These are phyloP conservation scores for Mycena metata DNA, from an alignment of 768 basidiomycete genomes.

Conservation along the genomic window DNA sequence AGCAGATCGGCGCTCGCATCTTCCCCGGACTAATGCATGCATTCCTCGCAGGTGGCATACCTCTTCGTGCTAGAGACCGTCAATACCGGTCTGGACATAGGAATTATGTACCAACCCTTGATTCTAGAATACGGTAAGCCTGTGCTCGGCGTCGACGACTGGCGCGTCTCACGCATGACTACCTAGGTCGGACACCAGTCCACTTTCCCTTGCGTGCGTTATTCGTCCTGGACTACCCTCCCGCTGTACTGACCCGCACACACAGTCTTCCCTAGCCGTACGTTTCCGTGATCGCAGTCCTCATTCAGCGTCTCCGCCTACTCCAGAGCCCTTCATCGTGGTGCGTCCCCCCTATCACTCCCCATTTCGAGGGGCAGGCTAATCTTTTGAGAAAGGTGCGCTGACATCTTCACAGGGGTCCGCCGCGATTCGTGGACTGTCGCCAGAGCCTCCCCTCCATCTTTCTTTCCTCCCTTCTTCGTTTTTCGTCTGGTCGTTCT, in stretches of 20 bases:
- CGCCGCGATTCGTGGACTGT: neutral
- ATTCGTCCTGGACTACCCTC: neutral
- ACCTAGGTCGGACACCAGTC: conserved; percentile 8
- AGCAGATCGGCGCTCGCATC: neutral
- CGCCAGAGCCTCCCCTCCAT: too few species aligned
- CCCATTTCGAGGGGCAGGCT: neutral
- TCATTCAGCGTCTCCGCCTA: neutral
- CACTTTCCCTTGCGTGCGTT: conserved; percentile 44
- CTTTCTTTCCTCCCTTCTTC: too few species aligned
- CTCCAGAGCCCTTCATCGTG: conserved; percentile 50
- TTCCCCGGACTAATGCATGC: neutral
- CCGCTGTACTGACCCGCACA: neutral
- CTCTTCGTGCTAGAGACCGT: conserved; percentile 48
- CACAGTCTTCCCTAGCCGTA: neutral
- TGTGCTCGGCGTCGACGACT: neutral
- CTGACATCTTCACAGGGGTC: neutral
- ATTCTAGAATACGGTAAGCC: conserved; percentile 53
- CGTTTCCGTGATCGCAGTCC: neutral
- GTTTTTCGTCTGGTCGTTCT: neutral
- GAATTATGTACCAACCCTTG: conserved; percentile 55
- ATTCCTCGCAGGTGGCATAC: conserved; percentile 1
- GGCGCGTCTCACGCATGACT: neutral
- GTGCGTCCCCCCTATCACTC: conserved; percentile 38
- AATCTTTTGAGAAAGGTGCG: conserved; percentile 42
- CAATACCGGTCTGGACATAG: conserved; percentile 54